These are phyloP conservation scores for Carex scoparia DNA, from an alignment of 176 grass and related monocot species.

Conservation along the genomic window DNA sequence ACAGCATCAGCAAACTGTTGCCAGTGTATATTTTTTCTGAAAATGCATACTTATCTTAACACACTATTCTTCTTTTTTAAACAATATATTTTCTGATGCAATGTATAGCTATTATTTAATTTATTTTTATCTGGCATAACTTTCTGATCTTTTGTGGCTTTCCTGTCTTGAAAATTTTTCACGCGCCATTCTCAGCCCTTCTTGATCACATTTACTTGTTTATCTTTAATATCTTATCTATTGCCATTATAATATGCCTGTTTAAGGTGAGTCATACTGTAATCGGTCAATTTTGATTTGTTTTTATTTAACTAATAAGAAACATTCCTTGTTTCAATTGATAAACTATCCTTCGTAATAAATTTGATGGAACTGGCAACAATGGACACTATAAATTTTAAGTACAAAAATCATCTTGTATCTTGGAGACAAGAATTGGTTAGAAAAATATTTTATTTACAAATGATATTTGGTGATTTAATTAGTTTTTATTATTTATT, in stretches of 20 bases:
- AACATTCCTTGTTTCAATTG: neutral
- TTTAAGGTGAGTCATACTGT: neutral
- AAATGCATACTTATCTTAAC: neutral
- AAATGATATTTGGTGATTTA: neutral
- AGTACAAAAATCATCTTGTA: neutral
- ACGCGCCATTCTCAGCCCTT: neutral
- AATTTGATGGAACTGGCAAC: neutral
- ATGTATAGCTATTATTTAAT: neutral
- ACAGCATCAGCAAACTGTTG: neutral
- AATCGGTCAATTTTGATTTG: neutral
- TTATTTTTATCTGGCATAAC: neutral
- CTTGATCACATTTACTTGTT: neutral
- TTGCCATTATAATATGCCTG: slow-evolving; percentile 3
- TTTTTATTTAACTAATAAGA: neutral
- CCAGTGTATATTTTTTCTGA: neutral
- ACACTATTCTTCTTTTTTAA: neutral
- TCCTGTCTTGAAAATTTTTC: neutral
- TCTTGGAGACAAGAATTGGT: neutral
- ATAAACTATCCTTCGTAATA: neutral
- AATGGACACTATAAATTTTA: neutral
- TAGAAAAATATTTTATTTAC: neutral
- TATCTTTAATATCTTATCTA: neutral
- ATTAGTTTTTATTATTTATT: neutral
- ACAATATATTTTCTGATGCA: neutral
- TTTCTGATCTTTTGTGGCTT: neutral